These are phyloP conservation scores for Saccharum hybrid DNA, from an alignment of 202 grass and related monocot species.

Conservation along the genomic window DNA sequence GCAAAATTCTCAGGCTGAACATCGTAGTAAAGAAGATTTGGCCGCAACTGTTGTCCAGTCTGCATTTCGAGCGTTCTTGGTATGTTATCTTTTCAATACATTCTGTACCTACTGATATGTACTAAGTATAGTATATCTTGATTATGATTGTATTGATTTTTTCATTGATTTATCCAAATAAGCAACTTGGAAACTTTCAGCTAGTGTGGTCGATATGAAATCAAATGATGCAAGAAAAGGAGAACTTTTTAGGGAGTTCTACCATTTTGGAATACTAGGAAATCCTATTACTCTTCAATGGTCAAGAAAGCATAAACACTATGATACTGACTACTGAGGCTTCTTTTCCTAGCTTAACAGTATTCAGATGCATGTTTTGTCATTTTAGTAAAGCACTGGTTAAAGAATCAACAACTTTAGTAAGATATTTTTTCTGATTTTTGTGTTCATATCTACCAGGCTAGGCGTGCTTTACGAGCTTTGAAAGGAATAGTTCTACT, in stretches of 20 bases:
- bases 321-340: conserved; percentile 13
- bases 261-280: neutral
- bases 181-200: conserved; percentile 17
- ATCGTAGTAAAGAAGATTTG: conserved; percentile 51
- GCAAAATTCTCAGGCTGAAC: conserved; percentile 52
- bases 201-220: neutral
- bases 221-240: conserved; percentile 29
- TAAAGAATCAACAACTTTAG: conserved; percentile 10
- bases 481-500: conserved; percentile 94
- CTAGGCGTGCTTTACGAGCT: conserved; percentile 87
- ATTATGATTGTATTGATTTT: conserved; percentile 13
- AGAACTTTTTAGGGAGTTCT: conserved; percentile 22
- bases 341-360: conserved; percentile 37
- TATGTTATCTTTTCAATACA: conserved; percentile 49
- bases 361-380: conserved; percentile 29
- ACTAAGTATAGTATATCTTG: conserved; percentile 1
- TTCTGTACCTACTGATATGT: conserved; percentile 4
- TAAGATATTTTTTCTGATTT: conserved; percentile 28
- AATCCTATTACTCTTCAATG: conserved; percentile 36
- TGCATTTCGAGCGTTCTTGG: conserved; percentile 92
- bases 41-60: conserved; percentile 90
- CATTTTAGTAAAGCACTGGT: conserved; percentile 4
- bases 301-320: conserved; percentile 20
- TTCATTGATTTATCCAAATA: conserved; percentile 24
- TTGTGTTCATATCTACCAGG: conserved; percentile 58